These are phyloP conservation scores for Sporothrix pallida DNA, from an alignment of 2,329 filamentous ascomycete genomes.

Conservation along the genomic window DNA sequence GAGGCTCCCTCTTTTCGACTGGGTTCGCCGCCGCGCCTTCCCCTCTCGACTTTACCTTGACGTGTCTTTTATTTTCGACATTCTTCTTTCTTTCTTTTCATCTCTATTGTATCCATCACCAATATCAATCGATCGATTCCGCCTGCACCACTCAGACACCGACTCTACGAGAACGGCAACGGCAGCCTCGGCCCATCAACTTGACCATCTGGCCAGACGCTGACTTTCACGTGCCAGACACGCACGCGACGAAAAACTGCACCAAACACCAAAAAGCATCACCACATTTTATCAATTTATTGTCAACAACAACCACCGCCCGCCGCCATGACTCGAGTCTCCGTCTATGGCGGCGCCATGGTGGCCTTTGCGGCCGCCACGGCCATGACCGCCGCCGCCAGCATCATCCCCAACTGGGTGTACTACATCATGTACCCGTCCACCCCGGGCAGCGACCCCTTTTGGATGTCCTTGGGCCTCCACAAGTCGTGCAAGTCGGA, in stretches of 20 bases:
- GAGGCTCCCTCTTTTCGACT: background rate
- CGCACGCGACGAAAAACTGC: background rate
- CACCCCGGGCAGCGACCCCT: constrained; percentile 53
- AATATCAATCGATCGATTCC: background rate
- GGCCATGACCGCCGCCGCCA: constrained; percentile 71
- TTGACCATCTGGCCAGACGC: too few species aligned
- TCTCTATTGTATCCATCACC: background rate
- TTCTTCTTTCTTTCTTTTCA: background rate
- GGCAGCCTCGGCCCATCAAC: constrained; percentile 1
- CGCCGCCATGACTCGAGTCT: constrained; percentile 50
- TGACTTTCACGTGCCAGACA: background rate
- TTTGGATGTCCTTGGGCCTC: constrained; percentile 72
- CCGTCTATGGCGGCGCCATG: constrained; percentile 52
- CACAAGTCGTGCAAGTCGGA: constrained; percentile 79
- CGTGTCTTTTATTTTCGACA: constrained; percentile 10
- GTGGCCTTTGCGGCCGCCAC: constrained; percentile 64
- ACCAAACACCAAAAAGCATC: too few species aligned
- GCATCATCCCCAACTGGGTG: constrained; percentile 74
- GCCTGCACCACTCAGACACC: background rate
- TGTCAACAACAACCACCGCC: background rate
- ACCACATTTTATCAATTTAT: background rate
- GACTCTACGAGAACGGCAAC: background rate
- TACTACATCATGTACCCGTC: constrained; percentile 60
- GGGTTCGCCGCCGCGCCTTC: background rate
- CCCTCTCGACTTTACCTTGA: background rate